Conservation (phyloP, 225 moss, liverwort and hornwort genomes). For the Antitrichia curtipendula region DNA sequence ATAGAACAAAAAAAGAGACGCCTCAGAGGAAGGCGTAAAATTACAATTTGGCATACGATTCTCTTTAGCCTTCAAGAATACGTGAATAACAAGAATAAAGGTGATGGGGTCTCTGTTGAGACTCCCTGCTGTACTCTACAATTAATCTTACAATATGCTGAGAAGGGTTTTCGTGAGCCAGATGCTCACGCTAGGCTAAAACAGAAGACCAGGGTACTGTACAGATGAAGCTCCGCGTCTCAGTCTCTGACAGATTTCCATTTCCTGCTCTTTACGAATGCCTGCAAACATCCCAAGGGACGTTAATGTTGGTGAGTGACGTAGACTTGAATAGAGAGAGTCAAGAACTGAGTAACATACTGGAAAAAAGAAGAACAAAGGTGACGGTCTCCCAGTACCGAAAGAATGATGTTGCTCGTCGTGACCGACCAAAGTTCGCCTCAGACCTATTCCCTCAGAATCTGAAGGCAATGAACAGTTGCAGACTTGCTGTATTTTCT, state of each 20-base stretch:
- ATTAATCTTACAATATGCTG: not conserved
- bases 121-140: not conserved
- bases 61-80: not conserved
- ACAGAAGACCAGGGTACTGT: not conserved
- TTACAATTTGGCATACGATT: not conserved
- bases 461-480: not conserved
- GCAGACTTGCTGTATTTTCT: not conserved
- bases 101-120: not conserved
- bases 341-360: not conserved
- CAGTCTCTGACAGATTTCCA: not conserved
- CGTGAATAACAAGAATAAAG: not conserved
- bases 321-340: not conserved
- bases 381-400: not conserved
- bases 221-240: not conserved
- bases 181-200: constrained; percentile 7
- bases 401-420: not conserved
- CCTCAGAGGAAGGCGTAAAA: not conserved
- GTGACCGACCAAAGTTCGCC: not conserved
- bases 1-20: not conserved
- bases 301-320: not conserved
- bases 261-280: not conserved
- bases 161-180: constrained; percentile 4
- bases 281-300: not conserved
- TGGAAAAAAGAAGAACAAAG: not conserved
- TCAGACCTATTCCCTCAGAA: not conserved